Base-by-base conservation (phyloP, 177 flowering plant species). In the Vitis hybrid region DNA sequence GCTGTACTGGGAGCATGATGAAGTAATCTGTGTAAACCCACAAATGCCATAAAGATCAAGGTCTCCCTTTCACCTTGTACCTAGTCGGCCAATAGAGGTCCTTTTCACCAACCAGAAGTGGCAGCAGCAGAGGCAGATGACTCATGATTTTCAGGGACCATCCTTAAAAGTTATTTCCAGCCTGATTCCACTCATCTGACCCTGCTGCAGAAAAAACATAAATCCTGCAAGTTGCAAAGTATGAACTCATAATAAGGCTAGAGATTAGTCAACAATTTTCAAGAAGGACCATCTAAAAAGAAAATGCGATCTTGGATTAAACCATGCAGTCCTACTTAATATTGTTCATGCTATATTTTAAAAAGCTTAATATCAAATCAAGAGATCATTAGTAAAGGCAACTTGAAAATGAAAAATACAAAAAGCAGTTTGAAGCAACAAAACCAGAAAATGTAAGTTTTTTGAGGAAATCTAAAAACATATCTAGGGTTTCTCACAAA, bases 181-280 rank as follows among this genome's bases (percentile, higher is more conserved):
- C 21, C 35, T 32, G 56, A 9, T n/a, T 51, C 64, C 63, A 50
- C 48, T 71, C 74, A 56, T 50, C 48, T 30, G 12, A 56, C 56
- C 40, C 61, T 27, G 21, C 12, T 15, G 65, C 24, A 21, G 65
- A 13, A 15, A 69, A 18, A n/a, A 64, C 27, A 60, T 40, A 18
- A 52, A 59, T 59, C 77, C 77, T 70, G 77, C 77, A 69, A 52
- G 54, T 69, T 50, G 55, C 56, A 66, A 70, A 69, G 60, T 64
- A 69, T 61, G 56, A 75, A 48, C 61, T 50, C 24, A 71, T 66
- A 65, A 61, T 50, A 62, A 48, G 11, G 17, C 51, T 5, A 14
- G 18, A 46, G 57, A n/a, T 6, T 19, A 60, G 2, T 24, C 32
- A 50, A 9, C 15, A 27, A 10, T 9, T 3, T 2, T 6, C 9